These are phyloP conservation scores for Metarhizium anisopliae DNA, from an alignment of 2,329 filamentous ascomycete species.

Conservation along the genomic window DNA sequence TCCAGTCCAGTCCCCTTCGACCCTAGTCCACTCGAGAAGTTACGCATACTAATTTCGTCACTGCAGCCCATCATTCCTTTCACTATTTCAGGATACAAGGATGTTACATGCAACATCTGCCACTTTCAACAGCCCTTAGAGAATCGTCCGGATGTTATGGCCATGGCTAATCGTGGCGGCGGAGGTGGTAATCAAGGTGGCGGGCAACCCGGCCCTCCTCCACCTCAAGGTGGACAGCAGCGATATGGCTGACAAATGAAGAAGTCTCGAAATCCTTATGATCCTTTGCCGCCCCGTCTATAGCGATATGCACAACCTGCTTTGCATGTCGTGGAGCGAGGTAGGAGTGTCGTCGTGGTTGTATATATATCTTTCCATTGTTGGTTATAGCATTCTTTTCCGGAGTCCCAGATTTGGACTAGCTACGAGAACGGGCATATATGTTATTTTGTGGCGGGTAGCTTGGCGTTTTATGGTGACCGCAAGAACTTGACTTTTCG, in stretches of 20 bases:
- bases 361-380: background rate
- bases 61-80: constrained; percentile 61
- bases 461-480: background rate
- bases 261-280: background rate
- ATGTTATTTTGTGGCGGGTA: background rate
- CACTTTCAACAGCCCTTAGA: constrained; percentile 62
- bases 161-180: constrained; percentile 36
- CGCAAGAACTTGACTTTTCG: background rate
- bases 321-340: background rate
- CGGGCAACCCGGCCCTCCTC: constrained; percentile 8
- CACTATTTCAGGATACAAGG: constrained; percentile 56
- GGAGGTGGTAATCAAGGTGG: constrained; percentile 12
- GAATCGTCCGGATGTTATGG: constrained; percentile 45
- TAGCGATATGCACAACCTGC: background rate
- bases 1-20: background rate
- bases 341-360: background rate
- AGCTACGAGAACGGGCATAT: background rate
- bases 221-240: constrained; percentile 17
- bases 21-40: background rate
- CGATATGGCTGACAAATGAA: constrained; percentile 16
- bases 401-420: background rate
- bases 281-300: background rate
- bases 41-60: constrained; percentile 11
- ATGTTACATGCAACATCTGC: constrained; percentile 67
- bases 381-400: background rate